Evolutionary conservation across 129 eudicot genomes (phyloP), one percentile per base, ranked within the genome.

Genomic region (Ambrosia trifida): DNA sequence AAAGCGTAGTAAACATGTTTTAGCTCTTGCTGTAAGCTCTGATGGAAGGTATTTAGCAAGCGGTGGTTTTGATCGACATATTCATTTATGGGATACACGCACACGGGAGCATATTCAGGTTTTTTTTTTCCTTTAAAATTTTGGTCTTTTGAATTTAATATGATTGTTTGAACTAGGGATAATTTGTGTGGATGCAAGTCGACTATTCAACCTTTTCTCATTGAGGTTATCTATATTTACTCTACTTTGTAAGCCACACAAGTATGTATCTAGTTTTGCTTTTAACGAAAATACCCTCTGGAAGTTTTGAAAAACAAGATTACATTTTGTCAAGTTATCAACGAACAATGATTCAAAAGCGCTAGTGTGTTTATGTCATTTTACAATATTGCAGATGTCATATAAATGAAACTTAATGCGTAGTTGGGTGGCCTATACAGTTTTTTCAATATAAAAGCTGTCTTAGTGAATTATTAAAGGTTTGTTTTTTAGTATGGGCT

Each of bases 1-100:
- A 38, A 95, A 90, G 79, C 99, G 93, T 7, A 90, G 99, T 50
- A 88, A 82, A 56, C 87, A 86, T 46, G 89, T 95, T 61, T 68
- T 86, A 74, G 95, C 96, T 57, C 72, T 95, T 83, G 96, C 97
- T 36, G 90, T 86, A 18, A 95, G 94, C 76, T 82, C 96, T 60
- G 99, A 95, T 72, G 94, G 96, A 62, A 81, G 96, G 13, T 95
- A 88, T 83, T 86, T 95, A 84, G 99, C 96, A 19, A 88, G 86
- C 76, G 99, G 99, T 17, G 99, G 97, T 38, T 79, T 88, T 70
- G 99, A 90, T 76, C 97, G 96, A 58, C 99, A 95, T 81, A 66
- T 95, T 77, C 99, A 95, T 83, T 35, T 95, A 69, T 95, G 99
- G 99, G 97, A 95, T 78, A 79, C 86, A 46, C 94, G 95, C 52